Conservation (phyloP, 441 rosid genomes). For the Breynia disticha region DNA sequence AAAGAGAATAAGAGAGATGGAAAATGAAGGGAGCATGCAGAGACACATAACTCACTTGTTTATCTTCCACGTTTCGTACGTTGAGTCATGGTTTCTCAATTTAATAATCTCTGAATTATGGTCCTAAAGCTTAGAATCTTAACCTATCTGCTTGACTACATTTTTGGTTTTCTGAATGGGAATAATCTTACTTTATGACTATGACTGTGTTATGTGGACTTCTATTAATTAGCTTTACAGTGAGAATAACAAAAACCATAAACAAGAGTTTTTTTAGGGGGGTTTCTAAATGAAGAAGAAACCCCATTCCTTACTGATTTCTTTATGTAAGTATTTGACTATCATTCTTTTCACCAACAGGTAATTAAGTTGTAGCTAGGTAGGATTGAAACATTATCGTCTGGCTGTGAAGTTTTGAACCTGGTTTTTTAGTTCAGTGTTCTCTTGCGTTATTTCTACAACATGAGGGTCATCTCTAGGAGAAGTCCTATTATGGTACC, state of each 20-base stretch:
- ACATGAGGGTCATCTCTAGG: no score
- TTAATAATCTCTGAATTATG: slow-evolving; percentile 9
- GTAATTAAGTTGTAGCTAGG: not conserved
- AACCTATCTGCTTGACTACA: slow-evolving; percentile 31
- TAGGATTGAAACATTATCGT: not conserved
- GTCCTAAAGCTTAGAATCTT: slow-evolving; percentile 26
- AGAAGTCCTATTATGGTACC: no score
- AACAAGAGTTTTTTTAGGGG: not conserved
- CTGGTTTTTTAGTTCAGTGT: no score
- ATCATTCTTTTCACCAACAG: not conserved
- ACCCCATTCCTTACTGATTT: not conserved
- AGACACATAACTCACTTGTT: slow-evolving; percentile 17
- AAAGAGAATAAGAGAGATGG: slow-evolving; percentile 6
- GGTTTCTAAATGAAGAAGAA: not conserved
- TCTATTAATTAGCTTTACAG: slow-evolving; percentile 5
- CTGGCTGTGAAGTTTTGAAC: no score
- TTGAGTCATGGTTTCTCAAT: slow-evolving; percentile 15
- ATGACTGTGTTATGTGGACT: slow-evolving; percentile 12
- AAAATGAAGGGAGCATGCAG: slow-evolving; percentile 9
- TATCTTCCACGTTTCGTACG: slow-evolving; percentile 21
- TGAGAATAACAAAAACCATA: not conserved
- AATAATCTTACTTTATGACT: slow-evolving; percentile 17
- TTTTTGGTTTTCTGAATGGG: slow-evolving; percentile 20
- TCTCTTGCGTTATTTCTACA: no score
- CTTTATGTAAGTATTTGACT: not conserved